Evolutionary conservation across 2,329 filamentous ascomycete genomes (phyloP).

Genomic region (Epichloe coenophiala): DNA sequence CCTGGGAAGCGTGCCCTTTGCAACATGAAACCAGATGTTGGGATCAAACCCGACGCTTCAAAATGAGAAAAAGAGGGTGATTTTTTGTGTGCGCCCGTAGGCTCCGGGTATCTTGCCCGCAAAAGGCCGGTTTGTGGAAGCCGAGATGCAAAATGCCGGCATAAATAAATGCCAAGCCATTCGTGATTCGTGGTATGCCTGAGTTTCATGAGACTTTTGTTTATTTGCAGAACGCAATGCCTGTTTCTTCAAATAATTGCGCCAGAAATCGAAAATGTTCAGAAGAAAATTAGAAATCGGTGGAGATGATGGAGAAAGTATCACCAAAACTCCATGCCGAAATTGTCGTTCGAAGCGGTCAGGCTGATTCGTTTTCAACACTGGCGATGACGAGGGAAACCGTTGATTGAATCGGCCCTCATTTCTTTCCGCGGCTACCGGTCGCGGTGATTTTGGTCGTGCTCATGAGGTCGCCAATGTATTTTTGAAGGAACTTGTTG

Average conservation of each 20-base stretch:
- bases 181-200: not conserved
- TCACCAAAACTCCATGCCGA: no score
- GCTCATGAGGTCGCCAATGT: slow-evolving; percentile 91
- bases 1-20: not conserved
- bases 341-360: no score
- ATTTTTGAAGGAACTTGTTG: slow-evolving; percentile 95
- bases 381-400: not conserved
- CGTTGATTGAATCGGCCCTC: slow-evolving; percentile 9
- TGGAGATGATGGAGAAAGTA: no score
- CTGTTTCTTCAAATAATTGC: not conserved
- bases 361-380: no score
- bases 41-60: no score
- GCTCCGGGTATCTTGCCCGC: not conserved
- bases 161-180: not conserved
- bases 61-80: no score
- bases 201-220: no score
- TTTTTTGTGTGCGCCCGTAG: no score
- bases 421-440: slow-evolving; percentile 40
- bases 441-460: slow-evolving; percentile 59
- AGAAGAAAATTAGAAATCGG: no score
- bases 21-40: not conserved
- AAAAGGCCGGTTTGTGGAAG: not conserved
- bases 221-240: not conserved
- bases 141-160: not conserved
- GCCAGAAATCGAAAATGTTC: no score